phyloP scores from a whole-genome alignment of 2,329 filamentous ascomycete species.

The Chrysoporthe austroafricana region DNA sequence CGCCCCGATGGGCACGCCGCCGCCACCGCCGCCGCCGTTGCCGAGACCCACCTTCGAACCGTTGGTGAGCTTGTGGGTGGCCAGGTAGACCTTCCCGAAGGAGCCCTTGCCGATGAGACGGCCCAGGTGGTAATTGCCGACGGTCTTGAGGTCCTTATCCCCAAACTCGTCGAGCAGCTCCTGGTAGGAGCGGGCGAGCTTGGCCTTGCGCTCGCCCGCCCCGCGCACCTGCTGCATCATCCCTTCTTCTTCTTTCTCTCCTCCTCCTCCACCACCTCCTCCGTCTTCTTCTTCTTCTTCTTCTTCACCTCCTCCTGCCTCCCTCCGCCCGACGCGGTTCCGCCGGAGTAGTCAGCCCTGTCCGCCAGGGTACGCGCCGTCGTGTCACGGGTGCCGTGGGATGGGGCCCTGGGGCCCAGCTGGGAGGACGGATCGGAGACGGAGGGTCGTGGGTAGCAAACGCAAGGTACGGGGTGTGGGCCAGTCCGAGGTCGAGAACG shows the following conservation, averaged over 20 bases:
- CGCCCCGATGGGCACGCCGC: not conserved
- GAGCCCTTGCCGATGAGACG: conserved; percentile 95
- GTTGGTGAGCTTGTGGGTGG: conserved; percentile 96
- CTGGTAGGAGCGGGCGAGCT: conserved; percentile 97
- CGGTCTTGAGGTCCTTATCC: conserved; percentile 84
- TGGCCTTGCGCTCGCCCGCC: conserved; percentile 25
- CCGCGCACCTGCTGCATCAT: conserved; percentile 27
- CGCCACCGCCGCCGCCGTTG: not conserved
- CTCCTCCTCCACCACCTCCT: not conserved
- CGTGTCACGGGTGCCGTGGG: conserved; percentile 9
- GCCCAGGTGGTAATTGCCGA: conserved; percentile 93
- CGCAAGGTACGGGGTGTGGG: not conserved
- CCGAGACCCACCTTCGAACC: conserved; percentile 77
- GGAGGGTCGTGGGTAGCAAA: not conserved
- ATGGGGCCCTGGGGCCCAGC: not conserved
- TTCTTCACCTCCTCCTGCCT: not conserved
- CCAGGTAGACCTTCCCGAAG: conserved; percentile 97
- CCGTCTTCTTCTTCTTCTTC: not conserved
- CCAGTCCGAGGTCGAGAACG: too few species aligned
- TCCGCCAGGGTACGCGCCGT: conserved; percentile 9
- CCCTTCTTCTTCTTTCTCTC: not conserved
- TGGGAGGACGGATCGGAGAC: too few species aligned
- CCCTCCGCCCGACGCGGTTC: conserved; percentile 22
- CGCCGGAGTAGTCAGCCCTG: conserved; percentile 16
- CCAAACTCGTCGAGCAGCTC: conserved; percentile 95